Evolutionary conservation across 495 filamentous ascomycete species (phyloP), one percentile per base, ranked within the genome.

Genomic region (Penicillium ochrochloron): DNA sequence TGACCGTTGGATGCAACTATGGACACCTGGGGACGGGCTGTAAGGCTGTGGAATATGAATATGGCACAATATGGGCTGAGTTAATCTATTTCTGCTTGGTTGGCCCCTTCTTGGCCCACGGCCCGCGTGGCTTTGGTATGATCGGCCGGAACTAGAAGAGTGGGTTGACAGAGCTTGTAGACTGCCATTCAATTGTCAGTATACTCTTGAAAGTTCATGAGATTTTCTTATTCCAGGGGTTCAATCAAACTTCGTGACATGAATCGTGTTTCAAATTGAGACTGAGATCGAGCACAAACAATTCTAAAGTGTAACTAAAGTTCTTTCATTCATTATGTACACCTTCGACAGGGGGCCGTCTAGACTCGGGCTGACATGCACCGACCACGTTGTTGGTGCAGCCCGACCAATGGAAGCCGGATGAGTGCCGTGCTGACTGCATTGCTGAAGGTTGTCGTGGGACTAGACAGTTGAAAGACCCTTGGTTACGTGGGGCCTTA

Each of bases 1-100:
- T 61, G 59, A 61, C 12, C 19, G 59, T n/a, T 61, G 59, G 35
- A 61, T 53, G 59, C 25, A 54, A 31, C 17, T 54, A 34, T 88
- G 7, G 53, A 56, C 6, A 25, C 53, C 53, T 21, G 53, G 29
- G 14, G 53, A 56, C 33, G 52, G 31, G 31, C n/a, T 21, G 53
- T 56, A 56, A 56, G 53, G 53, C 53, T 56, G 53, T 34, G 27
- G 27, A 34, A 34, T 34, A 19, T 17, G 27, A 34, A 34, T 34
- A 19, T 17, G 27, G 27, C n/a, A 48, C 42, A 19, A 44, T 44
- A 44, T 44, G 42, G 42, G n/a, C 44, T 48, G 44, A 25, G 9
- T 35, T 35, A 12, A 56, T 37, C 19, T 56, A 56, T 48, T 56
- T 56, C 29, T 21, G 17, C 33, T 37, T 17, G 50, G 27, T 25